phyloP scores from a whole-genome alignment of 208 protist genomes.

The Porcisia hertigi region DNA sequence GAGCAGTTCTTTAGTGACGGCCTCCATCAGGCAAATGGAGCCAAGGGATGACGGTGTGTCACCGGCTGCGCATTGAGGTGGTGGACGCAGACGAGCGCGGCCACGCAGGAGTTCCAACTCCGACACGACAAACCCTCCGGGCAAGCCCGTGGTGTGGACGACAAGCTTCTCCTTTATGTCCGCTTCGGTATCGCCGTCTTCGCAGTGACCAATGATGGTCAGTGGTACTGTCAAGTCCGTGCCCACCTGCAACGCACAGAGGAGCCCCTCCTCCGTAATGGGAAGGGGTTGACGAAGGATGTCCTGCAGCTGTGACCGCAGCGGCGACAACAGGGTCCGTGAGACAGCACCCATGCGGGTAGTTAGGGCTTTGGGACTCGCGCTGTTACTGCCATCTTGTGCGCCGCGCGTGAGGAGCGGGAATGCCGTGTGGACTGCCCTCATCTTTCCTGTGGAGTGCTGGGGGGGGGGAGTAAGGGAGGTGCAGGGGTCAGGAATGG shows the following conservation, averaged over 20 bases:
- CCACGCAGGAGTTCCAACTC: slow-evolving; percentile 34
- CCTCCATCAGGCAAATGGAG: slow-evolving; percentile 61
- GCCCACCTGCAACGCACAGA: slow-evolving; percentile 22
- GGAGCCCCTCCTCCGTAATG: slow-evolving; percentile 19
- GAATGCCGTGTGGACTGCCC: slow-evolving; percentile 15
- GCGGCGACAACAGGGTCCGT: neutral
- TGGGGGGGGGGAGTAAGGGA: neutral
- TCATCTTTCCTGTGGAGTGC: neutral
- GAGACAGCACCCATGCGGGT: slow-evolving; percentile 19
- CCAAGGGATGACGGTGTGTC: slow-evolving; percentile 29
- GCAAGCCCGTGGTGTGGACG: slow-evolving; percentile 70
- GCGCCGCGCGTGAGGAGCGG: slow-evolving; percentile 15
- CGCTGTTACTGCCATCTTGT: neutral
- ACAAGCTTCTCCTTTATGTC: slow-evolving; percentile 33
- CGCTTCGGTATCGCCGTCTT: slow-evolving; percentile 2
- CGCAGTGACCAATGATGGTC: slow-evolving; percentile 36
- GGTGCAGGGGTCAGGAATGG: no score
- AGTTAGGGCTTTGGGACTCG: neutral
- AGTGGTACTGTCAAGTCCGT: slow-evolving; percentile 25
- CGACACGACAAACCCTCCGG: slow-evolving; percentile 65
- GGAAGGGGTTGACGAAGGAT: neutral
- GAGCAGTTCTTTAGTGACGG: slow-evolving; percentile 31
- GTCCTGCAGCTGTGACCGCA: slow-evolving; percentile 18
- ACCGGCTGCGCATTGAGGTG: neutral
- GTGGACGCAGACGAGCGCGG: slow-evolving; percentile 33